Percentiles rank a stretch among this genome's conserved stretches.
These are phyloP conservation scores for Phytophthora citricola DNA, from an alignment of 352 stramenopile genomes.

Conservation along the genomic window DNA sequence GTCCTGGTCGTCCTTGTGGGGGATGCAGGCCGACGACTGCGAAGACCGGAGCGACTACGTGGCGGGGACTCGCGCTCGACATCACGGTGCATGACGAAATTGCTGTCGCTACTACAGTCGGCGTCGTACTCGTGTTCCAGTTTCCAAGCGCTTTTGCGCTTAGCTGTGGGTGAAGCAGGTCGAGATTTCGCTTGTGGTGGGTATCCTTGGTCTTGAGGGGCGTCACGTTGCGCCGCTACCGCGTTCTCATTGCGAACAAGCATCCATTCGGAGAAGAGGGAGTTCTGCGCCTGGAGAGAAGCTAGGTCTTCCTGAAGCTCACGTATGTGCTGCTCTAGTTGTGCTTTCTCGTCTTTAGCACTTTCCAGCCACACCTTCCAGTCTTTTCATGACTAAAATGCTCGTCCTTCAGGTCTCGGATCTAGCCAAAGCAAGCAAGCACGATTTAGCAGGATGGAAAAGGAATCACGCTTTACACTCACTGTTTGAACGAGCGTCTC, in stretches of 20 bases:
- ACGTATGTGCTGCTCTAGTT: constrained; percentile 46
- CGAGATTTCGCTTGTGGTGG: constrained; percentile 10
- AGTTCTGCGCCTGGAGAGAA: constrained; percentile 68
- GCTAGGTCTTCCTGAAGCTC: constrained; percentile 71
- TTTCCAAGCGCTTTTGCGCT: constrained; percentile 20
- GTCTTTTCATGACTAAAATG: constrained; percentile 64
- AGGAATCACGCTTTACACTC: neutral
- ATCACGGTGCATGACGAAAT: constrained; percentile 1
- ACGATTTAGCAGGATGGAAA: neutral
- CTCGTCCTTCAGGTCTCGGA: constrained; percentile 75
- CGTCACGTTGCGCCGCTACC: constrained; percentile 38
- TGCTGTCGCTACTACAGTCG: constrained; percentile 21
- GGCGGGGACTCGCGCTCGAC: constrained; percentile 7
- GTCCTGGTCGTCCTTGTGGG: constrained; percentile 15
- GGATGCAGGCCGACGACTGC: constrained; percentile 7
- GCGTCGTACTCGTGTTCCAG: constrained; percentile 20
- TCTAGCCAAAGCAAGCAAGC: constrained; percentile 36
- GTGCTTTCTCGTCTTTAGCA: constrained; percentile 52
- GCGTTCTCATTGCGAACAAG: constrained; percentile 73
- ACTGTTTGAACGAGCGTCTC: constrained; percentile 72
- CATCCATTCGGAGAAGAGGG: constrained; percentile 83
- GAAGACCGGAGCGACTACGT: neutral
- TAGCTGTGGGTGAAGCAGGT: constrained; percentile 2
- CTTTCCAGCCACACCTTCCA: constrained; percentile 69
- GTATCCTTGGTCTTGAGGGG: constrained; percentile 7